These are phyloP conservation scores for Aechmea fasciata DNA, from an alignment of 176 grass and related monocot species.

Conservation along the genomic window DNA sequence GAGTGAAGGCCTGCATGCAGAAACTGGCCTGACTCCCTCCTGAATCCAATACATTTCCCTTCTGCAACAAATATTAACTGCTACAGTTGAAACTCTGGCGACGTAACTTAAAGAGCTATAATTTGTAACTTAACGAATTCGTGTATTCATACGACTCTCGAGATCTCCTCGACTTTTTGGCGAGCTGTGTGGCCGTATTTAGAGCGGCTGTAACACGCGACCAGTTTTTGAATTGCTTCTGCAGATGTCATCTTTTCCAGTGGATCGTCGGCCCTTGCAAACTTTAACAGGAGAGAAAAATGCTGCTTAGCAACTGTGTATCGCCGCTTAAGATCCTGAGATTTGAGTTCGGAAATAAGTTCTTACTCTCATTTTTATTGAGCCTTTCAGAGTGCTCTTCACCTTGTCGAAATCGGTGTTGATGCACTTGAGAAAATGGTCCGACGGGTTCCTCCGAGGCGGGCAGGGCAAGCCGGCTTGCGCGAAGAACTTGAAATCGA, in stretches of 20 bases:
- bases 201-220: slow-evolving; percentile 53
- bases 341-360: neutral
- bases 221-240: slow-evolving; percentile 67
- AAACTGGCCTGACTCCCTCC: slow-evolving; percentile 90
- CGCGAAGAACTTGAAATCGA: slow-evolving; percentile 67
- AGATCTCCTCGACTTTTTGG: slow-evolving; percentile 87
- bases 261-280: slow-evolving; percentile 73
- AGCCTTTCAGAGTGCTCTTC: slow-evolving; percentile 93
- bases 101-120: too few relatives aligned
- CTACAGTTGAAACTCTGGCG: too few relatives aligned
- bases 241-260: slow-evolving; percentile 74
- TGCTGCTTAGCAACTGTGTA: neutral
- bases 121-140: neutral
- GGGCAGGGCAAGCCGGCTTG: slow-evolving; percentile 86
- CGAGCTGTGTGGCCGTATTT: slow-evolving; percentile 56
- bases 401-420: slow-evolving; percentile 99
- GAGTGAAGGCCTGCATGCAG: slow-evolving; percentile 77
- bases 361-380: slow-evolving; percentile 71
- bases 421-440: slow-evolving; percentile 92
- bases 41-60: slow-evolving; percentile 81
- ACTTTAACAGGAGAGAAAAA: slow-evolving; percentile 18
- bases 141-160: slow-evolving; percentile 49
- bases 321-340: neutral
- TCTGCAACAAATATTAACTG: slow-evolving; percentile 37
- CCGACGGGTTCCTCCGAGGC: slow-evolving; percentile 74